phyloP scores from a whole-genome alignment of 73 alveolate species.

The Symbiodinium pilosum region DNA sequence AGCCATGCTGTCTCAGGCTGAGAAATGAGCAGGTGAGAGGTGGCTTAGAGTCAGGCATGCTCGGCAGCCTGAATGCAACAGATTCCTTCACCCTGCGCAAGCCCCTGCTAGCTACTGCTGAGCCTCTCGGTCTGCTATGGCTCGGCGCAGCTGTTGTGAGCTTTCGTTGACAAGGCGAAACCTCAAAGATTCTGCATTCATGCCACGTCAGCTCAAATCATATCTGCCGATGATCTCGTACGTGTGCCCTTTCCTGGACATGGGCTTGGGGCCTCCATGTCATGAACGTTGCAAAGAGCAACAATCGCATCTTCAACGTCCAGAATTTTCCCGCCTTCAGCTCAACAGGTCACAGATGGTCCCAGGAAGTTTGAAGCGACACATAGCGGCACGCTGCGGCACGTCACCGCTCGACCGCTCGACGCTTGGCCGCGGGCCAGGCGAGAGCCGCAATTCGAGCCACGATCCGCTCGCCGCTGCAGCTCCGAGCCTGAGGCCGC shows the following conservation, averaged over 20 bases:
- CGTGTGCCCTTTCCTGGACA: no score
- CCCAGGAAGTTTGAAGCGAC: not conserved
- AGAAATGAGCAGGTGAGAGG: no score
- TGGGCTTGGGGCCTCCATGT: constrained; percentile 39
- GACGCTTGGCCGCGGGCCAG: not conserved
- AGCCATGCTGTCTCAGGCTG: no score
- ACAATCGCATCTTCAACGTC: constrained; percentile 83
- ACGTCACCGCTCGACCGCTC: no score
- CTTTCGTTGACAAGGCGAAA: constrained; percentile 58
- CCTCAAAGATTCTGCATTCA: not conserved
- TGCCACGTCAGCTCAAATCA: no score
- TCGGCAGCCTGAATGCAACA: no score
- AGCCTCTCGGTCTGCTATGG: constrained; percentile 52
- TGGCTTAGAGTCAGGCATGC: no score
- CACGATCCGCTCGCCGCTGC: constrained; percentile 61
- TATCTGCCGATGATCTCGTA: no score
- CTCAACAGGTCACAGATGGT: not conserved
- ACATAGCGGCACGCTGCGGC: not conserved
- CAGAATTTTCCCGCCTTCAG: constrained; percentile 64
- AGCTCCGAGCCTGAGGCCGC: constrained; percentile 6
- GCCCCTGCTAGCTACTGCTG: no score
- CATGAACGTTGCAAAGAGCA: constrained; percentile 89
- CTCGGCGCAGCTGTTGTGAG: constrained; percentile 22
- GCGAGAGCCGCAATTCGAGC: constrained; percentile 67
- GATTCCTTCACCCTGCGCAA: no score